Evolutionary conservation across 1,284 basidiomycete species (phyloP), one percentile per base, ranked within the genome.

Genomic region (Leccinum pachyderme): DNA sequence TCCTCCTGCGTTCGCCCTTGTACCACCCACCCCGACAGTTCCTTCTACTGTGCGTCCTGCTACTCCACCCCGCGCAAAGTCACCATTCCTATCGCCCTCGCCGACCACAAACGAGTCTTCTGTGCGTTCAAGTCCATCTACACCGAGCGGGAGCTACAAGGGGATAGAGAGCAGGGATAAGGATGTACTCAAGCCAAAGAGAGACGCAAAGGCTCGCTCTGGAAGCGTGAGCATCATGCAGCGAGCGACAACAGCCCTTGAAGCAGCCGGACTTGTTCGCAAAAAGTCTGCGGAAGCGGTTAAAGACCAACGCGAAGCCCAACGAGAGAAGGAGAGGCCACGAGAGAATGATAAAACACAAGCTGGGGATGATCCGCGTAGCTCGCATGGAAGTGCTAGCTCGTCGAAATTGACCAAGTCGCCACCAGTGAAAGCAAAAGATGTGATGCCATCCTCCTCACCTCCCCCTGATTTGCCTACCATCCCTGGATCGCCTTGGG

Each of bases 151-250:
- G 13, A 83, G 81, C 58, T 53, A 80, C 53, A 82, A 45, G 27
- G 64, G 66, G 5, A 29, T 55, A 7, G 69, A 79, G 61, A 74
- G 75, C 52, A 77, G 76, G 60, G 80, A 81, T 33, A 75, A 72
- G 57, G 76, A 77, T 33, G 64, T 65, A 15, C 68, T 72, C 25
- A 89, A 84, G 61, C 75, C 77, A 13, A 77, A 77, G 51, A 63
- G 72, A 44, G 72, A 67, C 4, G 68, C 77, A 52, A 94, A 93
- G 66, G 74, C 71, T 29, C 79, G 93, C 7, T 84, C 90, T 2
- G 89, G 90, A 5, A 95, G 93, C 54, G 89, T 96, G 53, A 95
- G 88, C 66, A 95, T 97, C 71, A 89, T 97, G 77, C 94, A 96
- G 63, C 84, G 94, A 6, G 94, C 93, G 0, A 95, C 93, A 0